These are phyloP conservation scores for Penicillium arizonense DNA, from an alignment of 495 filamentous ascomycete species.

Conservation along the genomic window DNA sequence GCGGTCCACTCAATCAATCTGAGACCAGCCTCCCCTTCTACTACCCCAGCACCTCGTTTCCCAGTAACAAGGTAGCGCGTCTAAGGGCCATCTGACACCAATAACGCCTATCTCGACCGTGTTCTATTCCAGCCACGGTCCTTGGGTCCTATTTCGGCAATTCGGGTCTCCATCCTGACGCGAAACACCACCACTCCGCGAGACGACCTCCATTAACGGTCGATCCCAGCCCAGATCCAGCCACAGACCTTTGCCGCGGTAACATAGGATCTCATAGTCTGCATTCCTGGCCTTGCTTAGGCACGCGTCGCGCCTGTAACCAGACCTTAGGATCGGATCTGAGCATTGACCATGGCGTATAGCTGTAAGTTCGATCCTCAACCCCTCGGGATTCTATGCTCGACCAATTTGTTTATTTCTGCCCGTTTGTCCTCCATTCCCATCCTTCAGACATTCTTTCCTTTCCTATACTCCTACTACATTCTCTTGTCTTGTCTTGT, in stretches of 20 bases:
- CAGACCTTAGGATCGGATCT: conserved; percentile 22
- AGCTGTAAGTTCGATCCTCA: conserved; percentile 38
- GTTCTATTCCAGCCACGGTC: conserved; percentile 7
- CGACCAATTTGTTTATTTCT: conserved; percentile 46
- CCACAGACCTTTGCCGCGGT: conserved; percentile 25
- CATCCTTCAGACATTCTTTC: conserved; percentile 28
- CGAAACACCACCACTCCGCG: conserved; percentile 18
- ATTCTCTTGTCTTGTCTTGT: conserved; percentile 16
- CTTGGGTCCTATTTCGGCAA: conserved; percentile 4
- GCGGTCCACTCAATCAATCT: conserved; percentile 26
- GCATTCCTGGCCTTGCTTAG: conserved; percentile 49
- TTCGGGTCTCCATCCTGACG: background rate
- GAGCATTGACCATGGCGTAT: conserved; percentile 38
- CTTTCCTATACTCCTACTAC: conserved; percentile 13
- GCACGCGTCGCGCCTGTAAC: conserved; percentile 41
- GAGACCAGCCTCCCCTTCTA: conserved; percentile 26
- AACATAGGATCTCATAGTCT: conserved; percentile 40
- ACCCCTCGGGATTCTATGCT: conserved; percentile 33
- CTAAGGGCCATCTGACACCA: conserved; percentile 8
- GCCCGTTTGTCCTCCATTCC: conserved; percentile 24
- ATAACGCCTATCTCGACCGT: background rate
- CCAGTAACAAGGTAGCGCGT: conserved; percentile 2
- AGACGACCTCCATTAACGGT: background rate
- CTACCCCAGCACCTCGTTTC: conserved; percentile 5
- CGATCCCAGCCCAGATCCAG: conserved; percentile 23